A percentile compares a stretch with the other conserved stretches of the same genome.
phyloP scores from a whole-genome alignment of 352 stramenopile genomes.

The Thraustochytrium striatum region DNA sequence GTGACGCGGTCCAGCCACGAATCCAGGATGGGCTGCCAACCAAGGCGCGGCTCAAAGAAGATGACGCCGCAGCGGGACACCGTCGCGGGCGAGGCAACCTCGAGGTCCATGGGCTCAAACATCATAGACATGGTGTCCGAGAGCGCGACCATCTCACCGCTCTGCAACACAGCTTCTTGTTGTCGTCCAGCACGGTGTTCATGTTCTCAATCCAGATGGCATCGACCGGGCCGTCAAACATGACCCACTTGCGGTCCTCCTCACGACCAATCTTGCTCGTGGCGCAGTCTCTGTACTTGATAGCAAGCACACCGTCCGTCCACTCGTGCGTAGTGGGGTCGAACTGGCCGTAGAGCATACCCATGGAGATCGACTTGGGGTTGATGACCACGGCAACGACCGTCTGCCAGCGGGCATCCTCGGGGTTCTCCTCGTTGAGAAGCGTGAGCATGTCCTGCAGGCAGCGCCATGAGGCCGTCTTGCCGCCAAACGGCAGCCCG shows the following conservation, averaged over 20 bases:
- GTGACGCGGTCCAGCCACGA: constrained; percentile 74
- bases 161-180: constrained; percentile 91
- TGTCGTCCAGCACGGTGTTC: constrained; percentile 91
- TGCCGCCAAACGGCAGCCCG: constrained; percentile 81
- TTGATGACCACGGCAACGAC: constrained; percentile 77
- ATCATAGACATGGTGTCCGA: constrained; percentile 93
- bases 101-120: constrained; percentile 91
- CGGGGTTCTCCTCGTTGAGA: constrained; percentile 54
- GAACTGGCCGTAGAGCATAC: constrained; percentile 88
- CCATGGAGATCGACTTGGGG: constrained; percentile 87
- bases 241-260: constrained; percentile 78
- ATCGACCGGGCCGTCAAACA: constrained; percentile 88
- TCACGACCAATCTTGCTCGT: constrained; percentile 65
- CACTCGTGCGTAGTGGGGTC: constrained; percentile 89
- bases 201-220: constrained; percentile 95
- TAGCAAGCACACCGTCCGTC: constrained; percentile 86
- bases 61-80: constrained; percentile 89
- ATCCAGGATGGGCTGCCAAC: constrained; percentile 76
- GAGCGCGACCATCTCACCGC: constrained; percentile 90
- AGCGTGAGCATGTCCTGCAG: constrained; percentile 74
- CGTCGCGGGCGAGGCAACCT: constrained; percentile 83
- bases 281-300: constrained; percentile 85
- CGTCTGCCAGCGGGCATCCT: constrained; percentile 61
- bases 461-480: constrained; percentile 75
- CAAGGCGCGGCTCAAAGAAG: constrained; percentile 88